phyloP scores from a whole-genome alignment of 1,284 basidiomycete species.

The Phaffia rhodozyma region DNA sequence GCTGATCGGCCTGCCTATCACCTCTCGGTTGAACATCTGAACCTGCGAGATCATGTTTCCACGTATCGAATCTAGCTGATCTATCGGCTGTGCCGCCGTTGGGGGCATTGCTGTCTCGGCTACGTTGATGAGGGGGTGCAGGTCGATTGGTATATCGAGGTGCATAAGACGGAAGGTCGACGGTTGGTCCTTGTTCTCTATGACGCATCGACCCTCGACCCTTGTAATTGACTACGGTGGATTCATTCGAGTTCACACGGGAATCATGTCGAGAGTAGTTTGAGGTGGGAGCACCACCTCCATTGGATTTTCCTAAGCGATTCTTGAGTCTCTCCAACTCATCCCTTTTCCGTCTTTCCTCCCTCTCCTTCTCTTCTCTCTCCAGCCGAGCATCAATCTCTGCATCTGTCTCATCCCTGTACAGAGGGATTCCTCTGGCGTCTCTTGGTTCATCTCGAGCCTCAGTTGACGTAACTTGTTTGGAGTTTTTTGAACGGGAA shows the following conservation, averaged over 20 bases:
- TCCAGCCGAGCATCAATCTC: conserved; percentile 36
- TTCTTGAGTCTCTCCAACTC: conserved; percentile 26
- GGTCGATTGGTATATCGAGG: background rate
- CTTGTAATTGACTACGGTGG: conserved; percentile 18
- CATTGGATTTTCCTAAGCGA: conserved; percentile 17
- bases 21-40: background rate
- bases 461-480: conserved; percentile 15
- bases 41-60: conserved; percentile 3
- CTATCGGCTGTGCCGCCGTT: background rate
- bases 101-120: background rate
- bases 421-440: conserved; percentile 15
- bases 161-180: conserved; percentile 11
- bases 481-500: conserved; percentile 16
- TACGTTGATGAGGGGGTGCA: background rate
- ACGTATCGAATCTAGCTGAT: background rate
- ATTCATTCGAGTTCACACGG: background rate
- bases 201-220: conserved; percentile 18
- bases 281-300: background rate
- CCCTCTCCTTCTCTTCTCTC: conserved; percentile 33
- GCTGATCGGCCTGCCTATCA: too few species aligned
- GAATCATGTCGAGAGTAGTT: too few species aligned
- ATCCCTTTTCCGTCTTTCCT: conserved; percentile 26
- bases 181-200: conserved; percentile 6
- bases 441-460: background rate
- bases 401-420: conserved; percentile 18